Conservation (phyloP, 441 rosid species). For the Eruca vesicaria region DNA sequence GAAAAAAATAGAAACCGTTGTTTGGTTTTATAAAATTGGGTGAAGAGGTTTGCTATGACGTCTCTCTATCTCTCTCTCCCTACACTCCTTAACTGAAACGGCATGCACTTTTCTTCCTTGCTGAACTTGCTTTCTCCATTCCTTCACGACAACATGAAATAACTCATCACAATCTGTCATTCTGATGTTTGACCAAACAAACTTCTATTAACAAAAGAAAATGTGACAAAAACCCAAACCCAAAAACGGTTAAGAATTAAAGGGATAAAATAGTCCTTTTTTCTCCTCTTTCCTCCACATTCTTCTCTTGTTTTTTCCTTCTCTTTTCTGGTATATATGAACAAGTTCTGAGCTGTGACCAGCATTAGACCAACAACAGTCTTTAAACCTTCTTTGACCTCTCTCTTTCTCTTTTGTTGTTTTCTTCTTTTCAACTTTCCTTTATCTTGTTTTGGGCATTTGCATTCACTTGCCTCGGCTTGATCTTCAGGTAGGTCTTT, state of each 20-base stretch:
- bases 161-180: constrained; percentile 32
- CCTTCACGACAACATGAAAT: constrained; percentile 39
- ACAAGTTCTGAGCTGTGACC: constrained; percentile 38
- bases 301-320: constrained; percentile 24
- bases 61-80: constrained; percentile 34
- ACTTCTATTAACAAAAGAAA: not conserved
- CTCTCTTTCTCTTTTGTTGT: not conserved
- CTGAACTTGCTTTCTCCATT: constrained; percentile 36
- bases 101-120: constrained; percentile 41
- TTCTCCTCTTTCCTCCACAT: constrained; percentile 13
- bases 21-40: constrained; percentile 4
- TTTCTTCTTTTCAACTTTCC: not conserved
- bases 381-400: constrained; percentile 27
- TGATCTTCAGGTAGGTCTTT: constrained; percentile 33
- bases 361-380: constrained; percentile 24
- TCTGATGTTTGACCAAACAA: constrained; percentile 38
- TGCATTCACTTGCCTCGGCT: constrained; percentile 16
- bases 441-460: constrained; percentile 17
- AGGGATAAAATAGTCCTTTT: constrained; percentile 22
- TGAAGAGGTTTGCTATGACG: constrained; percentile 36
- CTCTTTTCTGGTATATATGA: constrained; percentile 36
- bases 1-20: constrained; percentile 13
- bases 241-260: constrained; percentile 32
- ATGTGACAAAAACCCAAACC: constrained; percentile 29
- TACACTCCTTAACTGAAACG: constrained; percentile 39